Evolutionary conservation across 148 eudicot species (phyloP).

Genomic region (Silene latifolia): DNA sequence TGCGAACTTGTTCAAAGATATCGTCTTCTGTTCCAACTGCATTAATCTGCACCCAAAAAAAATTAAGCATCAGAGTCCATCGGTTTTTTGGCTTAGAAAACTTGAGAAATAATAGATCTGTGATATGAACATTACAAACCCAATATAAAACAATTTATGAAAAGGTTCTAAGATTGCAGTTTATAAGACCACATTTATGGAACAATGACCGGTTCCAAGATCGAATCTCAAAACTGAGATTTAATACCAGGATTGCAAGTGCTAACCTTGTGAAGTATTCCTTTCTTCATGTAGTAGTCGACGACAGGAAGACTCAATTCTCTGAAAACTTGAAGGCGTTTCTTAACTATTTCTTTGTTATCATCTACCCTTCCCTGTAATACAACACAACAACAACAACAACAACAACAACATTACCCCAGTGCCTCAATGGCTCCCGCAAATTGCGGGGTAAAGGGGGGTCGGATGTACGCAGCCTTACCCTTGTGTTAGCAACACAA

Average conservation of each 20-base stretch:
- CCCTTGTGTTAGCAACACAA: no score
- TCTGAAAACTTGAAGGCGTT: constrained; percentile 66
- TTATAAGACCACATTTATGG: neutral
- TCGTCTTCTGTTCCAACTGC: constrained; percentile 84
- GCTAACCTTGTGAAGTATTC: constrained; percentile 81
- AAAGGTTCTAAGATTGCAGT: neutral
- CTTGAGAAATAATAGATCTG: neutral
- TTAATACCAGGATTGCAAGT: neutral
- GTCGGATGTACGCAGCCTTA: no score
- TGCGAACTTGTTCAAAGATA: constrained; percentile 62
- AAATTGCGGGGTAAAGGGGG: no score
- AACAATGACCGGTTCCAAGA: neutral
- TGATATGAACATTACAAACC: neutral
- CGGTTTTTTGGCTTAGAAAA: neutral
- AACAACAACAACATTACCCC: no score
- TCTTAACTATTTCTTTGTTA: constrained; percentile 72
- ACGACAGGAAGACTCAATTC: constrained; percentile 80
- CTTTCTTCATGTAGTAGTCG: constrained; percentile 66
- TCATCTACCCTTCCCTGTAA: constrained; percentile 85
- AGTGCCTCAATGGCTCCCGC: no score
- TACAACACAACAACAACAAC: no score
- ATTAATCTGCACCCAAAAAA: constrained; percentile 47
- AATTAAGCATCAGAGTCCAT: neutral
- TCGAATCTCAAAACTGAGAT: neutral
- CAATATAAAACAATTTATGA: neutral